phyloP scores from a whole-genome alignment of 1,139 yeast species.

The Magnusiomyces tetraspermus region DNA sequence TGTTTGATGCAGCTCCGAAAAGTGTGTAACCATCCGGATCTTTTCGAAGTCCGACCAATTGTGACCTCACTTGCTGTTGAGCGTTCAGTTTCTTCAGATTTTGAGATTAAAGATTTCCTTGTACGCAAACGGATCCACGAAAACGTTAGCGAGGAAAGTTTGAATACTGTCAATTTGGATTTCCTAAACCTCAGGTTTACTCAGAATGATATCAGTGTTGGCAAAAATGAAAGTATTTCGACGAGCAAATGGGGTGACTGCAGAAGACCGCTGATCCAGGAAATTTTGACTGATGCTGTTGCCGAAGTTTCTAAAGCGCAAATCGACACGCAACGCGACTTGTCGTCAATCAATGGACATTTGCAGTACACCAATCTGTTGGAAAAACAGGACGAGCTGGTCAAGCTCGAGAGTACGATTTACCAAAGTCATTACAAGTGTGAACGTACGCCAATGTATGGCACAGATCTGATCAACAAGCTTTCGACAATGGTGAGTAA shows the following conservation, averaged over 20 bases:
- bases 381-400: slow-evolving; percentile 43
- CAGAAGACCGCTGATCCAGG: slow-evolving; percentile 16
- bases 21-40: slow-evolving; percentile 95
- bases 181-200: slow-evolving; percentile 56
- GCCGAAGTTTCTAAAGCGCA: slow-evolving; percentile 12
- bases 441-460: slow-evolving; percentile 29
- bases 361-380: slow-evolving; percentile 45
- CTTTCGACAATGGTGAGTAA: slow-evolving; percentile 6
- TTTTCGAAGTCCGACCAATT: slow-evolving; percentile 92
- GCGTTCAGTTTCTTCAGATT: slow-evolving; percentile 50
- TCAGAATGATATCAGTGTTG: slow-evolving; percentile 36
- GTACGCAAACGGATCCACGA: slow-evolving; percentile 37
- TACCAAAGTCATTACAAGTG: slow-evolving; percentile 46
- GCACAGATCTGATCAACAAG: slow-evolving; percentile 22
- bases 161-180: slow-evolving; percentile 39
- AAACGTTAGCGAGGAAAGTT: slow-evolving; percentile 19
- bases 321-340: slow-evolving; percentile 26
- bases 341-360: slow-evolving; percentile 48
- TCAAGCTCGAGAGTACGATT: slow-evolving; percentile 45
- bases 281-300: slow-evolving; percentile 31
- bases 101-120: slow-evolving; percentile 37
- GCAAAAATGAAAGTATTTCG: slow-evolving; percentile 43
- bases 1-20: slow-evolving; percentile 97
- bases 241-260: slow-evolving; percentile 40
- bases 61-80: slow-evolving; percentile 78